Evolutionary conservation across 768 basidiomycete species (phyloP), one percentile per base, ranked within the genome.

Genomic region (Trichaptum fuscoviolaceum): DNA sequence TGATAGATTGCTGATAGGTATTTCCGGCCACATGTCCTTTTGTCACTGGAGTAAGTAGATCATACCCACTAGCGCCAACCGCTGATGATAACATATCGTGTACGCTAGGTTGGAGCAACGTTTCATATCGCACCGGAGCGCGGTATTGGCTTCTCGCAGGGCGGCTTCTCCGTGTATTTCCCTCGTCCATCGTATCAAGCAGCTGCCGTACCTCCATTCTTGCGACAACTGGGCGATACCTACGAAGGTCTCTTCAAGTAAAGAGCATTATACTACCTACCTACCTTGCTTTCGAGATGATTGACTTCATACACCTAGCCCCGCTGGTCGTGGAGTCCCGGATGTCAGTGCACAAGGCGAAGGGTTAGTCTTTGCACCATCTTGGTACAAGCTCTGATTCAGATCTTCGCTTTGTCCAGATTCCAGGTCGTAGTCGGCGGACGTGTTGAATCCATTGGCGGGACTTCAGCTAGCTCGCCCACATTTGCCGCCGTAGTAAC

Each of bases 401-500:
- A 24, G 9, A 27, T 57, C 64, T 52, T 18, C 30, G 18, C 57
- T 15, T 30, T 57, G 23, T 26, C 12, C 58, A 64, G 66, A 18
- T 69, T 69, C 58, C 68, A 69, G 58, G 69, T 69, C 24, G 61
- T 69, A 57, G 63, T 69, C 35, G 63, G 62, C 24, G 65, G 66
- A 8, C n/a, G 17, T 9, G 62, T 62, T 23, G 52, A 58, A 17
- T 59, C 66, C n/a, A 68, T 71, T 12, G 67, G 52, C 0, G 74
- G 74, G 62, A 75, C 74, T 30, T 70, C 69, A 63, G 71, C 69
- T 35, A 67, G 69, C 8, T 70, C 65, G 58, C 74, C 74, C 10
- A 69, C 68, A 9, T 73, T 76, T 67, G 75, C 75, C 15, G 63
- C 67, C 36, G 66, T 74, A 57, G 58, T 76, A 52, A 65, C 75